Base-by-base conservation (phyloP, 345 rosid species). In the Populus tremula region DNA sequence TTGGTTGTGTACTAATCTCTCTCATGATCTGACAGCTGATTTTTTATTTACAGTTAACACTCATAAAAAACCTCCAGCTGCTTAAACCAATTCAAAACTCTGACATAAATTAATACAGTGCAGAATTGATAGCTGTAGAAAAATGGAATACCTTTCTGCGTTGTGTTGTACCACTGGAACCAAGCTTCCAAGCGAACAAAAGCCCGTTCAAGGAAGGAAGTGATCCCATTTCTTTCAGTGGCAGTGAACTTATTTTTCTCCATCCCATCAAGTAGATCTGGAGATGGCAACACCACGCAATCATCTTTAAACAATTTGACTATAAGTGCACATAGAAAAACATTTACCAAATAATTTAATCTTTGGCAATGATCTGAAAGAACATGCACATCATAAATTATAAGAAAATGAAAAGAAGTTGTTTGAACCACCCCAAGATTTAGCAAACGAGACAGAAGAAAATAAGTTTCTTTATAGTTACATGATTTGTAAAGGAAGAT, bases 91-190 rank as follows among this genome's bases (percentile, higher is more conserved):
- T 45, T 45, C 13, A 45, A 13, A 2, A 45, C 14, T 45, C 50
- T 14, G 5, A 14, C 50, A 47, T 47, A 47, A 47, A 47, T 47
- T 47, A 4, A 14, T 47, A 47, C 17, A 47, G 50, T 47, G 50
- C 50, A 47, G 50, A 47, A 47, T 14, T 5, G 4, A 13, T 47
- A 12, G 18, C 5, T 47, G 6, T 66, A 69, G 45, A n/a, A 70
- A 61, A 53, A 49, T 38, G 43, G 78, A 16, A 29, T 89, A 93
- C 99, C 97, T 88, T 87, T 85, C 74, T 95, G 96, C 33, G 97
- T 90, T 17, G 94, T 90, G 78, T 91, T 87, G 83, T 89, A 93
- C 99, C 98, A 95, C 49, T 90, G 87, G 82, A 88, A 92, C 96
- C 99, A 93, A 77, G 92, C 94, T 77, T 93, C 97, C 77, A 95